A percentile compares a stretch with the other conserved stretches of the same genome.
These are phyloP conservation scores for Candida glaebosa DNA, from an alignment of 805 yeast genomes.

Conservation along the genomic window DNA sequence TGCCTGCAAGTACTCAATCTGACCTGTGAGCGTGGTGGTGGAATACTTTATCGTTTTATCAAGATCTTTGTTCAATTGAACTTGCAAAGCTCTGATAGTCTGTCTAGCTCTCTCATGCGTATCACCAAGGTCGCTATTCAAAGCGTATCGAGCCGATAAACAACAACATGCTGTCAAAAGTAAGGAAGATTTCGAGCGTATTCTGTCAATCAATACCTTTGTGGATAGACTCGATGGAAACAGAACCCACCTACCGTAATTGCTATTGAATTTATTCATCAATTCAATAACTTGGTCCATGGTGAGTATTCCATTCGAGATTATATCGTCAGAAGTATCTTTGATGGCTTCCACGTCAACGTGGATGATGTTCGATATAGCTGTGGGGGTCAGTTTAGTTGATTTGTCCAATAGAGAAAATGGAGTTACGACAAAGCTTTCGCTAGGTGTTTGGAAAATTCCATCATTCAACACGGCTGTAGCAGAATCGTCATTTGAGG, in stretches of 20 bases:
- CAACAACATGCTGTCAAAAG: slow-evolving; percentile 66
- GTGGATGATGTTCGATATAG: slow-evolving; percentile 30
- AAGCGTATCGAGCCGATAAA: slow-evolving; percentile 52
- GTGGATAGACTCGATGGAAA: slow-evolving; percentile 55
- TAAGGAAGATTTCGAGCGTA: slow-evolving; percentile 53
- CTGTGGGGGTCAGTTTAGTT: slow-evolving; percentile 29
- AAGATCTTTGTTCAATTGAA: slow-evolving; percentile 49
- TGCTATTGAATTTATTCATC: slow-evolving; percentile 55
- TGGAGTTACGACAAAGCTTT: slow-evolving; percentile 42
- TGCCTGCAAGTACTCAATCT: slow-evolving; percentile 64
- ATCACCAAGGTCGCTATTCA: slow-evolving; percentile 26
- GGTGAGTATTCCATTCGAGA: slow-evolving; percentile 48
- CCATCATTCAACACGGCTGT: slow-evolving; percentile 4
- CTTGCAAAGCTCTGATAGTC: slow-evolving; percentile 42
- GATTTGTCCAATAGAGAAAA: slow-evolving; percentile 37
- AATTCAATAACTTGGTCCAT: slow-evolving; percentile 46
- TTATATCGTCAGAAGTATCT: slow-evolving; percentile 39
- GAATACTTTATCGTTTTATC: slow-evolving; percentile 37
- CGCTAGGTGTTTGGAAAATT: slow-evolving; percentile 21
- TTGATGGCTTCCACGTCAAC: slow-evolving; percentile 8
- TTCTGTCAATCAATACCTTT: slow-evolving; percentile 44
- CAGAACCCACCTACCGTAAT: slow-evolving; percentile 77
- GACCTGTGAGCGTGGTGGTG: slow-evolving; percentile 24
- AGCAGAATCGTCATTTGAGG: slow-evolving; percentile 24
- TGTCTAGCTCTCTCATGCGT: slow-evolving; percentile 20